A percentile compares a stretch with the other conserved stretches of the same genome.
These are phyloP conservation scores for Pseudopithomyces chartarum DNA, from an alignment of 2,329 filamentous ascomycete genomes.

Conservation along the genomic window DNA sequence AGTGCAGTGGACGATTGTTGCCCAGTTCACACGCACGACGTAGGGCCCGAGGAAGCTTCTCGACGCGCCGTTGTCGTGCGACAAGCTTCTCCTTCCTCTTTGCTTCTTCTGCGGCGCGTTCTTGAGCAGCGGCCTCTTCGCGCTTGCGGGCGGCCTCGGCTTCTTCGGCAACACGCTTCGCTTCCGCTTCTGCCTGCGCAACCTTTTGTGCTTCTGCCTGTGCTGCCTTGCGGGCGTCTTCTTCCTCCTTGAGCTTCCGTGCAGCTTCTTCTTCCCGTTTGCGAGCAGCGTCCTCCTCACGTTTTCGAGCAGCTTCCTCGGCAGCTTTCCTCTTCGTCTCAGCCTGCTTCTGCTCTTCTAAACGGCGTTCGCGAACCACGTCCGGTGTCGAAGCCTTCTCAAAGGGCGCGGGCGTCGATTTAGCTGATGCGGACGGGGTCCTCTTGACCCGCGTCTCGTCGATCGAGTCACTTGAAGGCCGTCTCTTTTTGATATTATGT, in stretches of 20 bases:
- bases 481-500: conserved; percentile 35
- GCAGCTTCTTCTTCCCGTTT: conserved; percentile 32
- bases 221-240: conserved; percentile 33
- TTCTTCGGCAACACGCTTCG: conserved; percentile 34
- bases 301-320: conserved; percentile 33
- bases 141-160: conserved; percentile 38
- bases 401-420: conserved; percentile 41
- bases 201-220: conserved; percentile 34
- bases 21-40: conserved; percentile 45
- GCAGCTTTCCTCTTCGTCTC: conserved; percentile 29
- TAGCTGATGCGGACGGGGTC: conserved; percentile 39
- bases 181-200: conserved; percentile 29
- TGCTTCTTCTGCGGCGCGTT: conserved; percentile 36
- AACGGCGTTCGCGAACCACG: conserved; percentile 37
- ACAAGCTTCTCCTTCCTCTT: conserved; percentile 33
- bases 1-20: conserved; percentile 43
- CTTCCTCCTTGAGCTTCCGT: conserved; percentile 33
- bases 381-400: conserved; percentile 42
- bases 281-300: conserved; percentile 21
- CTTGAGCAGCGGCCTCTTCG: conserved; percentile 37
- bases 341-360: conserved; percentile 35
- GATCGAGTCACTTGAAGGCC: conserved; percentile 36
- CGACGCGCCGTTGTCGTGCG: conserved; percentile 40
- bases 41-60: conserved; percentile 43
- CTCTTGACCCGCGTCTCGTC: conserved; percentile 38